Conservation (phyloP, 2,329 filamentous ascomycete species). For the Aspergillus cejpii region DNA sequence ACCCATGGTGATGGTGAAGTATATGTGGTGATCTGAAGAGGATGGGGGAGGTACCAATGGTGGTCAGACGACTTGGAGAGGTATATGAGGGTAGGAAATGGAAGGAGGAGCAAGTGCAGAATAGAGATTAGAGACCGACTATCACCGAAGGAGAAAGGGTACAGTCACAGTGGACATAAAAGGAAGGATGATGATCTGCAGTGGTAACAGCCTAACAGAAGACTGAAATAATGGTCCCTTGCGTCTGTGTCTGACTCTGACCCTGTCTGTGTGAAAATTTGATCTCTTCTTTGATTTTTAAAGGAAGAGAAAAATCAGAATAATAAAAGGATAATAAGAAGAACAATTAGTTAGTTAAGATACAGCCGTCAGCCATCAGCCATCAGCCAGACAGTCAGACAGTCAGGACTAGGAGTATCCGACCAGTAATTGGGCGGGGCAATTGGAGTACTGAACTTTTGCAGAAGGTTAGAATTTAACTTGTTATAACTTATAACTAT, state of each 20-base stretch:
- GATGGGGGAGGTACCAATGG: conserved; percentile 3
- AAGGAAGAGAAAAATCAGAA: neutral
- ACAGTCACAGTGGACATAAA: conserved; percentile 9
- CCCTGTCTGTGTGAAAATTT: too few species aligned
- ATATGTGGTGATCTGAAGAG: conserved; percentile 2
- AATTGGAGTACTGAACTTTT: neutral
- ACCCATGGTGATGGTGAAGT: conserved; percentile 31
- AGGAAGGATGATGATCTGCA: conserved; percentile 21
- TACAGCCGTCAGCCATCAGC: neutral
- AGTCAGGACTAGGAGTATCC: too few species aligned
- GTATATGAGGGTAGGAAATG: neutral
- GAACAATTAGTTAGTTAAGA: neutral
- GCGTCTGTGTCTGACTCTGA: neutral
- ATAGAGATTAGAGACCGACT: conserved; percentile 1
- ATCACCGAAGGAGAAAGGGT: conserved; percentile 2
- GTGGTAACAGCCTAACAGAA: conserved; percentile 2
- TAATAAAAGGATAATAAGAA: neutral
- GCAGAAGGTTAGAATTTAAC: neutral
- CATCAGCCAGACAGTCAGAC: too few species aligned
- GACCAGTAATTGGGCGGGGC: neutral
- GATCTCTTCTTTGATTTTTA: neutral
- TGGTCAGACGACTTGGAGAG: conserved; percentile 2
- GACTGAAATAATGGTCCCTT: too few species aligned
- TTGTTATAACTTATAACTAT: too few species aligned
- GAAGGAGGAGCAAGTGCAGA: neutral